Conservation (phyloP, 2,329 filamentous ascomycete genomes). For the Sclerotinia spermophila region DNA sequence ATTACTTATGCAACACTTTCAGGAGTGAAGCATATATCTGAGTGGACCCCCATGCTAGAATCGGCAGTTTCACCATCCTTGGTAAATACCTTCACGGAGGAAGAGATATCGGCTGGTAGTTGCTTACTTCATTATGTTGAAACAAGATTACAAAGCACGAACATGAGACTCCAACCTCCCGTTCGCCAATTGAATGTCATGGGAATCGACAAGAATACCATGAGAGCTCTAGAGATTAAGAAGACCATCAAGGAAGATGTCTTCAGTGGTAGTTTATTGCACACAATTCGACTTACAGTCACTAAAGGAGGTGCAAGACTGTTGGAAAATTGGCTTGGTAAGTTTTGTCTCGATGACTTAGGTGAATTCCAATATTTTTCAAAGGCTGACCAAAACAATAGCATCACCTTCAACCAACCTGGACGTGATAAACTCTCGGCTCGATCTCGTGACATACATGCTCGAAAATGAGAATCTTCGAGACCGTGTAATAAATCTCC, state of each 20-base stretch:
- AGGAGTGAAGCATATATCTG: conserved; percentile 40
- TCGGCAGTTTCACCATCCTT: conserved; percentile 57
- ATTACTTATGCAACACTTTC: conserved; percentile 65
- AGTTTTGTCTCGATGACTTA: conserved; percentile 27
- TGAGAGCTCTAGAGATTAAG: conserved; percentile 84
- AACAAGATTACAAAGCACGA: conserved; percentile 70
- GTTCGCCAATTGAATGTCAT: conserved; percentile 76
- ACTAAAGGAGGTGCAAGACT: conserved; percentile 88
- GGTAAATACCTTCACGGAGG: conserved; percentile 54
- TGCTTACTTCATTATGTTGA: conserved; percentile 82
- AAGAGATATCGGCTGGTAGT: conserved; percentile 74
- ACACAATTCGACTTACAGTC: conserved; percentile 83
- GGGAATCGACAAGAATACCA: conserved; percentile 86
- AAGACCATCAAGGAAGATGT: conserved; percentile 77
- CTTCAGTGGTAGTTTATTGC: conserved; percentile 79
- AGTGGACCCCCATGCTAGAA: conserved; percentile 76
- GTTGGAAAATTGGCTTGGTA: conserved; percentile 78
- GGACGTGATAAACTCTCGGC: conserved; percentile 69
- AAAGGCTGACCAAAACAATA: conserved; percentile 32
- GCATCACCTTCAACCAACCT: conserved; percentile 85
- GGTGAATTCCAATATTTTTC: neutral
- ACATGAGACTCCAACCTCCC: conserved; percentile 80
- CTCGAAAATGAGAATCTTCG: conserved; percentile 63
- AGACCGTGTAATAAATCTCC: conserved; percentile 63
- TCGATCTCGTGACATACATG: conserved; percentile 78